Evolutionary conservation across 2,329 filamentous ascomycete species (phyloP), one percentile per base, ranked within the genome.

Genomic region (Paecilomyces niveus): DNA sequence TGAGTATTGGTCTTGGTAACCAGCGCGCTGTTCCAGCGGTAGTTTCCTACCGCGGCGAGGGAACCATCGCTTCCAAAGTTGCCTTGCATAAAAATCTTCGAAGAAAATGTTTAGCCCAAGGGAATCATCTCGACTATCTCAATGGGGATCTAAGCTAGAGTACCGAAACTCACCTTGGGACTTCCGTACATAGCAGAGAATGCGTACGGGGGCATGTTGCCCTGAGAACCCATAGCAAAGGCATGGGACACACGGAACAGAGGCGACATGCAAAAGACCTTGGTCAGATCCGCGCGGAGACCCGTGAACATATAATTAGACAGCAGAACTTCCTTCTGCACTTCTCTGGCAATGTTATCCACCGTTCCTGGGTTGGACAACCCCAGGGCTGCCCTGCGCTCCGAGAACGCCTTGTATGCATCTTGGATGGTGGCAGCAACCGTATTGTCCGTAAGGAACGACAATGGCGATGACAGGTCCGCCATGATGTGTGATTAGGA

Each of bases 231-330:
- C 85, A 97, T 90, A 58, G 93, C 89, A 76, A 99, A 94, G 68
- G 94, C 90, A 80, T 99, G 94, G 65, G 93, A 97, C 68, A 97
- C 89, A 79, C 97, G 93, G 83, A 99, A 99, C 66, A 97, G 81
- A 59, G 94, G 94, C 59, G 87, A 85, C 75, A 96, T 85, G 83
- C 92, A 94, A 80, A 97, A 96, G 72, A 91, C 87, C 83, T 97
- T 97, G 74, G 92, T 97, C 74, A 97, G 82, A 77, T 99, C 94
- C 75, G 93, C 95, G 73, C 93, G 90, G 75, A 99, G 84, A 70
- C 94, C 94, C 52, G 90, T 89, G 82, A 99, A 97, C 86, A 94
- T 95, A 76, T 91, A 89, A 82, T 97, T 96, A 79, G 89, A 94
- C 70, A 97, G 86, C 74, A 97, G 88, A 68, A 97, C 92, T 84